Base-by-base conservation (phyloP, 805 yeast species). In the Metschnikowia matae region DNA sequence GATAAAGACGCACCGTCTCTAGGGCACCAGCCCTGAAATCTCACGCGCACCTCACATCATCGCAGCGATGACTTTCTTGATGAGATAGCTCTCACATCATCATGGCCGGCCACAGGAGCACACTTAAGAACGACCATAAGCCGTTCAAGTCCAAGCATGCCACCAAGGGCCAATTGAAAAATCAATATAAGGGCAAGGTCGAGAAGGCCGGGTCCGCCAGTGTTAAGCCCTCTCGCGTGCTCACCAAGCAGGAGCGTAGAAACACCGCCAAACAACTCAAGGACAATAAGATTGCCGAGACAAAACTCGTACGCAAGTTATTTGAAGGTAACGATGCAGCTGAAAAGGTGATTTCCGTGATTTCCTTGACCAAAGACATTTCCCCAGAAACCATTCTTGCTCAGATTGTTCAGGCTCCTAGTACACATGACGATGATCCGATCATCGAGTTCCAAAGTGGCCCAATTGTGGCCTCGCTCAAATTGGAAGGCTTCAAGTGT, bases 141-240 rank as follows among this genome's bases (percentile, higher is more conserved):
- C 79, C 91, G 8, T 95, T 89, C 78, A 95, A 94, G 66, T 81
- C 96, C 2, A 87, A 84, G 64, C 99, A 94, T 74, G 81, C 96
- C 18, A 81, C 96, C 13, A 94, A 94, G 64, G 87, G 96, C 53
- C 81, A 90, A 34, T 68, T 92, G 61, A 95, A 90, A 64, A 87
- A 89, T 56, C 75, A 81, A 52, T 74, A 74, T 60, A 91, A 87
- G 63, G 98, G 98, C 53, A 91, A 89, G 66, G 88, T 92, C 34
- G 98, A 91, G 63, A 87, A 85, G 60, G 70, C 80, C 2, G 56
- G 68, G 32, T 55, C 65, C 20, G 64, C 63, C 13, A 46, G 58
- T 18, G 65, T 74, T 46, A 74, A 73, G 53, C 62, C 73, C 26
- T 54, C 68, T 21, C 73, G 72, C 54, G 66, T 65, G 23, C 66